Evolutionary conservation across 2,329 filamentous ascomycete genomes (phyloP).

Genomic region (Fonsecaea nubica): DNA sequence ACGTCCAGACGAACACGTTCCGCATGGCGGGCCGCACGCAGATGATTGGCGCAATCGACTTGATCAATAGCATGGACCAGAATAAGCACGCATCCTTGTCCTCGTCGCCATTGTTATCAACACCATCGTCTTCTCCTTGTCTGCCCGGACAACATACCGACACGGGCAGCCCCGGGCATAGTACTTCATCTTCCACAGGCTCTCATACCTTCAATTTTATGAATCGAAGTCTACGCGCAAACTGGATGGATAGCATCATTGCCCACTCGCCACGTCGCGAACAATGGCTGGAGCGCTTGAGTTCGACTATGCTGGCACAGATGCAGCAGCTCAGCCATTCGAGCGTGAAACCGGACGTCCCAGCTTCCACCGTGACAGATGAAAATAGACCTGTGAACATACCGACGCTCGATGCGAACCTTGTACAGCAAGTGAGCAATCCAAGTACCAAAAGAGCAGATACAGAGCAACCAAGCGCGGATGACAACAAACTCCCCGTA

Average conservation of each 20-base stretch:
- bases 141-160: not conserved
- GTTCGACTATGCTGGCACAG: not conserved
- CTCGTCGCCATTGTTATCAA: not conserved
- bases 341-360: not conserved
- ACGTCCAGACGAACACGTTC: not conserved
- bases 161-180: not conserved
- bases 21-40: slow-evolving; percentile 9
- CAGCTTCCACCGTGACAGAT: not conserved
- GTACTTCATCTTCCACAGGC: not conserved
- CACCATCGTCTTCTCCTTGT: not conserved
- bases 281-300: not conserved
- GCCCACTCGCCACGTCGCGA: not conserved
- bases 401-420: not conserved
- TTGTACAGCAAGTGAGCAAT: not conserved
- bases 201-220: not conserved
- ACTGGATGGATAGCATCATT: not conserved
- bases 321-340: not conserved
- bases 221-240: not conserved
- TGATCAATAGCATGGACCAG: slow-evolving; percentile 7
- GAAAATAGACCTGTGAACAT: not conserved
- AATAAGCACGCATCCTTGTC: not conserved
- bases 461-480: not conserved
- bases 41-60: slow-evolving; percentile 6
- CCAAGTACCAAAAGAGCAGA: not conserved
- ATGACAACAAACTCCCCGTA: not conserved